Evolutionary conservation across 1,284 basidiomycete species (phyloP), one percentile per base, ranked within the genome.

Genomic region (Cutaneotrichosporon curvatum): DNA sequence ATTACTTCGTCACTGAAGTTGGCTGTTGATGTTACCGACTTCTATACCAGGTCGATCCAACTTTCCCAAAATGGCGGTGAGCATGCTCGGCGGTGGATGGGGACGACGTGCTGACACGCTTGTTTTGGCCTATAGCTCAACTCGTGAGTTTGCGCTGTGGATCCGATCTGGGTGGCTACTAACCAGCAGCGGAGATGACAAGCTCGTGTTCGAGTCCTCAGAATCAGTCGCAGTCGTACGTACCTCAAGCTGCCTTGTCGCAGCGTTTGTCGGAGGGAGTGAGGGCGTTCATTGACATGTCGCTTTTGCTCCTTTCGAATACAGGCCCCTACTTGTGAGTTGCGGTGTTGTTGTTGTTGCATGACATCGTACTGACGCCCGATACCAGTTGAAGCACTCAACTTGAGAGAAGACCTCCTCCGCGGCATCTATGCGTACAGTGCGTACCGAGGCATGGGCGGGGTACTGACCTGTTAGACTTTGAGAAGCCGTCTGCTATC

Each of bases 361-460:
- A n/a, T n/a, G n/a, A n/a, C n/a, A n/a, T n/a, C n/a, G 49, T 38
- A 31, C 86, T 55, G 48, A 57, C 52, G 28, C 83, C 83, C 37
- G 85, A 18, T 32, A 48, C 49, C 83, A 46, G 91, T 92, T 72
- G 92, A 96, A 71, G 87, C 92, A 74, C 83, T 97, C 50, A 84
- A 83, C 55, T 73, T 99, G 63, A 96, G 97, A 75, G 90, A 94
- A 71, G 91, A 97, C 70, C 80, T 98, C 36, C 74, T 97, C 42
- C 84, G 95, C 53, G 95, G 95, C 59, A 91, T 98, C 73, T 98
- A 98, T 71, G 95, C 94, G 43, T 99, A 98, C 78, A 95, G 92
- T 95, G 58, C 58, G 87, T 80, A 33, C 0, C 22, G 7, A 34
- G 32, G 8, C 9, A 7, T 5, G 32, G 32, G 7, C 15, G 14